These are phyloP conservation scores for Rhynchosporium secalis DNA, from an alignment of 2,329 filamentous ascomycete genomes.

Conservation along the genomic window DNA sequence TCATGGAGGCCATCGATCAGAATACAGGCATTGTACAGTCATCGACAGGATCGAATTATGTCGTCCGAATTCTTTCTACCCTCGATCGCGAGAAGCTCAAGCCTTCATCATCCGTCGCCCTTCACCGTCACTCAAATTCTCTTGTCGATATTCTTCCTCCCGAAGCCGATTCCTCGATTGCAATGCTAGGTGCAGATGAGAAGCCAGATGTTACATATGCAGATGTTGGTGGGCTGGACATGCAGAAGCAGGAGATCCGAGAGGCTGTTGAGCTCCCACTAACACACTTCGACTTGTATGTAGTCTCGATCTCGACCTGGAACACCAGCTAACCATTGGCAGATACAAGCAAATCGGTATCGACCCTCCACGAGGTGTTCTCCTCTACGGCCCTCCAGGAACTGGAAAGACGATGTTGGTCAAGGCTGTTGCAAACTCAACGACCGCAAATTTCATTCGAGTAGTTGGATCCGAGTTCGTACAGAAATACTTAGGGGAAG, in stretches of 20 bases:
- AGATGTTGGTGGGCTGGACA: constrained; percentile 95
- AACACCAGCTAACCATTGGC: background rate
- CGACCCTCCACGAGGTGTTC: constrained; percentile 91
- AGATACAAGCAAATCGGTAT: constrained; percentile 97
- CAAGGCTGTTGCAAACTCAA: constrained; percentile 98
- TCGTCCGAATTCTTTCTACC: constrained; percentile 95
- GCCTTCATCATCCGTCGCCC: constrained; percentile 93
- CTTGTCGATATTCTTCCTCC: constrained; percentile 98
- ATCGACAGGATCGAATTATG: constrained; percentile 97
- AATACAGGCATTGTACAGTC: constrained; percentile 99
- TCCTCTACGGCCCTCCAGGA: constrained; percentile 93
- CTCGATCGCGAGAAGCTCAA: constrained; percentile 98
- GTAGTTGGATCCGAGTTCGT: constrained; percentile 98
- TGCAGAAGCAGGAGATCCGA: constrained; percentile 99
- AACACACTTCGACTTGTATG: constrained; percentile 82
- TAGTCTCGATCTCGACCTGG: background rate
- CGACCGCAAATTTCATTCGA: constrained; percentile 96
- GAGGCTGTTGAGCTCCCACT: constrained; percentile 96
- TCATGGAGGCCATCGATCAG: constrained; percentile 99
- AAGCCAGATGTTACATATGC: constrained; percentile 98
- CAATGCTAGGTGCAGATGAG: constrained; percentile 94
- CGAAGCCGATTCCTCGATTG: constrained; percentile 97
- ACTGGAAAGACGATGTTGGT: constrained; percentile 97
- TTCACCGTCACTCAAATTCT: constrained; percentile 97
- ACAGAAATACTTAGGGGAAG: constrained; percentile 97